These are phyloP conservation scores for Hyphodiscus sp. DNA, from an alignment of 2,329 filamentous ascomycete species.

Conservation along the genomic window DNA sequence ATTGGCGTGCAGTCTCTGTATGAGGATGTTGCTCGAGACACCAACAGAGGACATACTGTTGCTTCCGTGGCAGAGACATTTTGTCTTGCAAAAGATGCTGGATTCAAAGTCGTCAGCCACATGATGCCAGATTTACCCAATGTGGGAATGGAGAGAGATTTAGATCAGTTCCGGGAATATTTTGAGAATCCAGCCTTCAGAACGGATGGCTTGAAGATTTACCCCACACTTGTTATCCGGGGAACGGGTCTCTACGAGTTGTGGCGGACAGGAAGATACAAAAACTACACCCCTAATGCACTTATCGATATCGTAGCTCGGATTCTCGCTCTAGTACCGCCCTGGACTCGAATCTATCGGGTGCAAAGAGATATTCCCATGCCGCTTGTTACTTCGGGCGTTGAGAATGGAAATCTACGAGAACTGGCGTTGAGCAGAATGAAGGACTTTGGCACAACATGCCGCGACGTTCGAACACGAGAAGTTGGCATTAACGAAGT, in stretches of 20 bases:
- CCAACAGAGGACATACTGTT: slow-evolving; percentile 93
- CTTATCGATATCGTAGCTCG: slow-evolving; percentile 92
- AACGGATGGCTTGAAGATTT: slow-evolving; percentile 96
- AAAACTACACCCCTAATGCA: slow-evolving; percentile 97
- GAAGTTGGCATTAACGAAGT: slow-evolving; percentile 99
- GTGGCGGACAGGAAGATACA: slow-evolving; percentile 94
- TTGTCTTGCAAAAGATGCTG: slow-evolving; percentile 92
- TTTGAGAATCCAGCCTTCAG: slow-evolving; percentile 95
- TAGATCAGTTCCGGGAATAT: slow-evolving; percentile 96
- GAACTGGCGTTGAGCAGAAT: slow-evolving; percentile 93
- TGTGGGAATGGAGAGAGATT: slow-evolving; percentile 94
- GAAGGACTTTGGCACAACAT: slow-evolving; percentile 98
- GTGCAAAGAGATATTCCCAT: slow-evolving; percentile 99
- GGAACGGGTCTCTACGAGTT: slow-evolving; percentile 95
- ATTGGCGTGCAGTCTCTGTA: slow-evolving; percentile 95
- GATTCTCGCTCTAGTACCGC: slow-evolving; percentile 90
- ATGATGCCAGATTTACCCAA: slow-evolving; percentile 99
- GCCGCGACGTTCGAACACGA: slow-evolving; percentile 89
- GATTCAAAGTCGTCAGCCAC: slow-evolving; percentile 97
- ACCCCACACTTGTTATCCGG: slow-evolving; percentile 93
- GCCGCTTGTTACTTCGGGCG: slow-evolving; percentile 96
- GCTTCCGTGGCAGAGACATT: slow-evolving; percentile 95
- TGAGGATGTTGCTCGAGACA: slow-evolving; percentile 96
- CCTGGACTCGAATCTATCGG: slow-evolving; percentile 97
- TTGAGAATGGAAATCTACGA: slow-evolving; percentile 94